Conservation (phyloP, 768 basidiomycete genomes). For the Gloeophyllum trabeum region DNA sequence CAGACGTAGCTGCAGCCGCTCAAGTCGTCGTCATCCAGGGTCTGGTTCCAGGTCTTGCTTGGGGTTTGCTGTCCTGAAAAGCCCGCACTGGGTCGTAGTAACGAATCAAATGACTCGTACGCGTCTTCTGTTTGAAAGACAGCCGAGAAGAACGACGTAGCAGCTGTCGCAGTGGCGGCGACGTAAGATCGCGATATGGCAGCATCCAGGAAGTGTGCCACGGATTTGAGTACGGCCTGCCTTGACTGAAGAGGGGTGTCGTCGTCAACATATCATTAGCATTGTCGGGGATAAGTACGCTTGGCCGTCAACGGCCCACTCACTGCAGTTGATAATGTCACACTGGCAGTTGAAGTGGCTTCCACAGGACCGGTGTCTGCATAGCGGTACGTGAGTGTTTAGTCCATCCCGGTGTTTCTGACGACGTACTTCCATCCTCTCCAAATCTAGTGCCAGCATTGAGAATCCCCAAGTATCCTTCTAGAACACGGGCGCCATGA, state of each 20-base stretch:
- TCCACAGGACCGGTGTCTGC: constrained; percentile 19
- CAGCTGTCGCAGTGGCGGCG: constrained; percentile 1
- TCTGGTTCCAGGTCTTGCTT: no score
- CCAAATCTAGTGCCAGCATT: constrained; percentile 56
- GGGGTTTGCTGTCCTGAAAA: no score
- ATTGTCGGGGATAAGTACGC: background rate
- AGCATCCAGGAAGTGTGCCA: constrained; percentile 51
- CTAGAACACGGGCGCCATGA: constrained; percentile 55
- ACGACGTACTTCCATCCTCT: constrained; percentile 37
- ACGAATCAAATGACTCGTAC: no score
- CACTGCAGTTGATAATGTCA: constrained; percentile 55
- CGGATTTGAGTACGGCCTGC: constrained; percentile 61
- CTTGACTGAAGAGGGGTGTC: constrained; percentile 44
- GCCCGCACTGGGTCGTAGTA: no score
- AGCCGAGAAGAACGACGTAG: no score
- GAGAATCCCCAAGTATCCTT: constrained; percentile 74
- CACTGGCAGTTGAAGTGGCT: constrained; percentile 53
- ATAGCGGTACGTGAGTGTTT: no score
- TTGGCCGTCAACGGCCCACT: constrained; percentile 13
- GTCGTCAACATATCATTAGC: constrained; percentile 1
- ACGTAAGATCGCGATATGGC: constrained; percentile 22
- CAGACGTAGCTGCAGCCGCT: no score
- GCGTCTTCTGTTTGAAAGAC: no score
- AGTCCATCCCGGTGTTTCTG: no score
- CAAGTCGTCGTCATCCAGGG: no score